These are phyloP conservation scores for Abortiporus biennis DNA, from an alignment of 1,284 basidiomycete species.

Conservation along the genomic window DNA sequence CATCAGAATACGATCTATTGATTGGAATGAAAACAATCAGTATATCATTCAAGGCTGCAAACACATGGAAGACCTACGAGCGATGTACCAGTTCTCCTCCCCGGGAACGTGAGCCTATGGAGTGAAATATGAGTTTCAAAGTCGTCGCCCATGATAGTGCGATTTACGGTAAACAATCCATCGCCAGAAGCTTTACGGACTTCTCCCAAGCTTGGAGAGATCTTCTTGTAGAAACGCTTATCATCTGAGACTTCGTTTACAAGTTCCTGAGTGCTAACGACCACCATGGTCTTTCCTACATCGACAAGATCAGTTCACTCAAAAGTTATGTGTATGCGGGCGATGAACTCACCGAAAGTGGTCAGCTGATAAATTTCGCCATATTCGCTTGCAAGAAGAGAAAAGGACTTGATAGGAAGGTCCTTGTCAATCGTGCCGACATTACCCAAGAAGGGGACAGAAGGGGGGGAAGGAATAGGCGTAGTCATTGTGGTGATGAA, in stretches of 20 bases:
- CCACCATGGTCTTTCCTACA: conserved; percentile 24
- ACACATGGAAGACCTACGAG: conserved; percentile 33
- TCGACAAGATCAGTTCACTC: not conserved
- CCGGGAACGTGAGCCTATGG: conserved; percentile 26
- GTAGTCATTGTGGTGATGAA: conserved; percentile 15
- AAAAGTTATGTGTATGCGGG: not conserved
- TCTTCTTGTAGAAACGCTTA: conserved; percentile 36
- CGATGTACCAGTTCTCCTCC: conserved; percentile 46
- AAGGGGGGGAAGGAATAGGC: conserved; percentile 34
- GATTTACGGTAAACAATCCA: conserved; percentile 37
- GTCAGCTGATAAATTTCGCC: conserved; percentile 41
- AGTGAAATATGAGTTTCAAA: not conserved
- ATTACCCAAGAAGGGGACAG: conserved; percentile 41
- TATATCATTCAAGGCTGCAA: not conserved
- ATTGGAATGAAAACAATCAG: not conserved
- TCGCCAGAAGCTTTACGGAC: conserved; percentile 39
- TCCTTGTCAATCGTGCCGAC: conserved; percentile 30
- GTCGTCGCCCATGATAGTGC: too few relatives aligned
- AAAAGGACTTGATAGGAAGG: conserved; percentile 30
- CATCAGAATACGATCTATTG: conserved; percentile 46
- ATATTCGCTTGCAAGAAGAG: conserved; percentile 36
- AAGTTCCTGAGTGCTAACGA: conserved; percentile 34
- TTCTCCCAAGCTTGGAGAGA: conserved; percentile 29
- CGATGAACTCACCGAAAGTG: conserved; percentile 28
- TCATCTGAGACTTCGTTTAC: conserved; percentile 41